Evolutionary conservation across 305 asterid species (phyloP).

Genomic region (Fraxinus xanthoxyloides): DNA sequence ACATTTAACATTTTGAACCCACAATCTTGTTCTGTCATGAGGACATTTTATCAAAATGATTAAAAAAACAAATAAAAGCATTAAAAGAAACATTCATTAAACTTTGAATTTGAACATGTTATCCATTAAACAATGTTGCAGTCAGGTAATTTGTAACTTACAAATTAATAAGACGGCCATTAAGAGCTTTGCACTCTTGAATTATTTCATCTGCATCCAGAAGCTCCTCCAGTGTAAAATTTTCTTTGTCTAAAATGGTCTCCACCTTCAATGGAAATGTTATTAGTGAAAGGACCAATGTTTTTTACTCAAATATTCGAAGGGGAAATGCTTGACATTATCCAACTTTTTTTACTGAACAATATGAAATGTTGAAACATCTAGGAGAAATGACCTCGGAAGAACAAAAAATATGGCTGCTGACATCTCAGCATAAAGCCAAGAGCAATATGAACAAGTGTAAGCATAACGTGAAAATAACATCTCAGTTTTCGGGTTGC

Average conservation of each 20-base stretch:
- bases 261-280: slow-evolving; percentile 63
- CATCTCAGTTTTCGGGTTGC: background rate
- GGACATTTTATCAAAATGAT: background rate
- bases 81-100: background rate
- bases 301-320: slow-evolving; percentile 14
- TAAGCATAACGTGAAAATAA: background rate
- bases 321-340: background rate
- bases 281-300: background rate
- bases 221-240: slow-evolving; percentile 72
- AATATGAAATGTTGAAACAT: slow-evolving; percentile 2
- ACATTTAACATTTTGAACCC: background rate
- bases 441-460: background rate
- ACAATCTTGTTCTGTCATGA: background rate
- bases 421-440: background rate
- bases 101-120: background rate
- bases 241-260: slow-evolving; percentile 73
- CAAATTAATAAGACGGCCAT: slow-evolving; percentile 71
- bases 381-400: background rate
- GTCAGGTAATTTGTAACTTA: slow-evolving; percentile 32
- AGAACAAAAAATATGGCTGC: background rate
- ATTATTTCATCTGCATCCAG: slow-evolving; percentile 79
- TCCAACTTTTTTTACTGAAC: background rate
- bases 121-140: background rate
- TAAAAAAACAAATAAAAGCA: background rate
- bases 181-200: slow-evolving; percentile 80